These are phyloP conservation scores for Aristolochia contorta DNA, from an alignment of 164 flowering plant species.

Conservation along the genomic window DNA sequence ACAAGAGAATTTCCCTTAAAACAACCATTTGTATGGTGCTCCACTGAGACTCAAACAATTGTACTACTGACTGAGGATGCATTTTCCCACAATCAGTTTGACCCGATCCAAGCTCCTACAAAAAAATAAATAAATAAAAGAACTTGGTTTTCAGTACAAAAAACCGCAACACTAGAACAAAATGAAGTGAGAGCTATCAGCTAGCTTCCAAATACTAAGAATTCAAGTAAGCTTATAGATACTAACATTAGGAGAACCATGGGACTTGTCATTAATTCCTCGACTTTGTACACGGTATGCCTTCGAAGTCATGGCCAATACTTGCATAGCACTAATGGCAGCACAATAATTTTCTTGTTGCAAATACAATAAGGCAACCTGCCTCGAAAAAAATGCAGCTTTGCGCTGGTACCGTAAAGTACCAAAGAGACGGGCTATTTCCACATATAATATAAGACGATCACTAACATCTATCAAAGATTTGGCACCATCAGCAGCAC, in stretches of 20 bases:
- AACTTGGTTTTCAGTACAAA: neutral
- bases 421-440: constrained; percentile 94
- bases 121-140: constrained; percentile 7
- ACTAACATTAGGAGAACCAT: constrained; percentile 46
- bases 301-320: constrained; percentile 86
- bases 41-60: constrained; percentile 95
- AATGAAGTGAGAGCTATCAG: no score
- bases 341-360: constrained; percentile 85
- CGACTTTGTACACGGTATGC: constrained; percentile 94
- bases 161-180: neutral
- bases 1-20: constrained; percentile 80
- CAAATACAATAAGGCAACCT: constrained; percentile 91
- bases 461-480: constrained; percentile 96
- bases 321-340: constrained; percentile 97
- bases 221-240: no score
- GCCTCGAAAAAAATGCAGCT: constrained; percentile 98
- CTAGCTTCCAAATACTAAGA: no score
- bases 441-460: constrained; percentile 72
- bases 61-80: constrained; percentile 67
- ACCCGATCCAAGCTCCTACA: constrained; percentile 37
- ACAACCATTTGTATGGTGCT: constrained; percentile 99
- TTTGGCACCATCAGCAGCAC: constrained; percentile 98
- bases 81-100: constrained; percentile 55
- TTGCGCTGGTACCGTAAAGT: constrained; percentile 86
- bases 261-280: constrained; percentile 43